These are phyloP conservation scores for Picocystis sp. DNA, from an alignment of 163 green algal genomes.

Conservation along the genomic window DNA sequence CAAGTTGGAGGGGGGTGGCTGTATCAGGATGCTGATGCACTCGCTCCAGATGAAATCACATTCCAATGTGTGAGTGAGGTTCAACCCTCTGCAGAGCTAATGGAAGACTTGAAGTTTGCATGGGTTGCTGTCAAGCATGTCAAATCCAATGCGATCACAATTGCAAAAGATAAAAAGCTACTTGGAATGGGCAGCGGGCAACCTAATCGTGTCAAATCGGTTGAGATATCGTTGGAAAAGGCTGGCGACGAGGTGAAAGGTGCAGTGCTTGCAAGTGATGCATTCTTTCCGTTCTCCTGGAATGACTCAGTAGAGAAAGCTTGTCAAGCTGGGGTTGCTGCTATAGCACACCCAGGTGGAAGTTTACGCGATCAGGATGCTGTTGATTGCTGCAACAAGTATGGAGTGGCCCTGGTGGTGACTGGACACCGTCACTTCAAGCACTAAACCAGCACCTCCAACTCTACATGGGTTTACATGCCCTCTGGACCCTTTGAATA, in stretches of 20 bases:
- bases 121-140: conserved; percentile 92
- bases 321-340: conserved; percentile 76
- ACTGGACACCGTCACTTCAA: conserved; percentile 90
- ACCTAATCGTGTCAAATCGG: conserved; percentile 86
- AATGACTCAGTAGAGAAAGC: conserved; percentile 85
- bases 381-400: conserved; percentile 96
- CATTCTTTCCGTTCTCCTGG: conserved; percentile 98
- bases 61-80: conserved; percentile 73
- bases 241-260: conserved; percentile 57
- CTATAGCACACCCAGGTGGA: conserved; percentile 90
- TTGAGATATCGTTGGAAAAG: conserved; percentile 91
- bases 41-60: conserved; percentile 58
- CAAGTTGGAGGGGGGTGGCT: conserved; percentile 53
- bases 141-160: conserved; percentile 95
- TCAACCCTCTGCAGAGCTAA: conserved; percentile 66
- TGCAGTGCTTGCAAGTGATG: conserved; percentile 77
- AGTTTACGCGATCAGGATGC: conserved; percentile 81
- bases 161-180: conserved; percentile 71
- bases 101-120: conserved; percentile 89
- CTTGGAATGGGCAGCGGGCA: conserved; percentile 95
- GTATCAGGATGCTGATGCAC: conserved; percentile 61
- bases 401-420: conserved; percentile 84
- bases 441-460: conserved; percentile 36
- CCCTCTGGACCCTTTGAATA: too few relatives aligned
- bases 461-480: too few relatives aligned